Evolutionary conservation across 305 asterid species (phyloP).

Genomic region (Fraxinus sp.): DNA sequence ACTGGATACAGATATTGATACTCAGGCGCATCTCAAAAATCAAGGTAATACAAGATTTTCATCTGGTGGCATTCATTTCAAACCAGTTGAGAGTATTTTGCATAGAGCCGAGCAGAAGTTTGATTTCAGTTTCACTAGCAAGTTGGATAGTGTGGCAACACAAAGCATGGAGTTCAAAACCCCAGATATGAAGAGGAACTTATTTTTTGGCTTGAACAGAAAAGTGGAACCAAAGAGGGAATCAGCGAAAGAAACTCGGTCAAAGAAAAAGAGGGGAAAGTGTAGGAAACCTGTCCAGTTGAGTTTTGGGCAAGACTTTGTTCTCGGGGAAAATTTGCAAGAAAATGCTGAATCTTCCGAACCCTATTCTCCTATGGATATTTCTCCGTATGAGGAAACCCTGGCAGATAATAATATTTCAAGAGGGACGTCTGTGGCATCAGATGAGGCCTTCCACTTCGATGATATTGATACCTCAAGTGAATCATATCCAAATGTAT

Average conservation of each 20-base stretch:
- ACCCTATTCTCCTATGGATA: slow-evolving; percentile 94
- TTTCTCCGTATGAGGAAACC: slow-evolving; percentile 82
- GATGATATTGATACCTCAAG: slow-evolving; percentile 49
- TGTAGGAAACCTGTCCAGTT: slow-evolving; percentile 45
- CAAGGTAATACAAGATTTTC: slow-evolving; percentile 35
- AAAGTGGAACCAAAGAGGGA: slow-evolving; percentile 65
- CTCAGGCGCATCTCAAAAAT: slow-evolving; percentile 32
- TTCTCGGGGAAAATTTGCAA: slow-evolving; percentile 40
- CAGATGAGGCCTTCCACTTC: slow-evolving; percentile 51
- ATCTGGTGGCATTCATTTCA: slow-evolving; percentile 37
- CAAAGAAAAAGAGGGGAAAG: slow-evolving; percentile 81
- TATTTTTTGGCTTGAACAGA: slow-evolving; percentile 47
- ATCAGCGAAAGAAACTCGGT: slow-evolving; percentile 48
- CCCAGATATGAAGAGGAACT: slow-evolving; percentile 49
- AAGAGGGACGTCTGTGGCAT: slow-evolving; percentile 70
- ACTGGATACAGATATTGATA: slow-evolving; percentile 29
- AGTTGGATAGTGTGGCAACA: slow-evolving; percentile 37
- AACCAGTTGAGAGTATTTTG: slow-evolving; percentile 33
- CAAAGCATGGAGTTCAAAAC: slow-evolving; percentile 56
- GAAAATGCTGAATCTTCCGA: slow-evolving; percentile 54
- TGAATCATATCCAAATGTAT: slow-evolving; percentile 36
- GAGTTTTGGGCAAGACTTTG: slow-evolving; percentile 48
- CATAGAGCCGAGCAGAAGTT: slow-evolving; percentile 48
- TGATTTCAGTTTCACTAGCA: slow-evolving; percentile 56
- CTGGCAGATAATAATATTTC: slow-evolving; percentile 45